Evolutionary conservation across 2,329 filamentous ascomycete species (phyloP), one percentile per base, ranked within the genome.

Genomic region (Curvularia sp.): DNA sequence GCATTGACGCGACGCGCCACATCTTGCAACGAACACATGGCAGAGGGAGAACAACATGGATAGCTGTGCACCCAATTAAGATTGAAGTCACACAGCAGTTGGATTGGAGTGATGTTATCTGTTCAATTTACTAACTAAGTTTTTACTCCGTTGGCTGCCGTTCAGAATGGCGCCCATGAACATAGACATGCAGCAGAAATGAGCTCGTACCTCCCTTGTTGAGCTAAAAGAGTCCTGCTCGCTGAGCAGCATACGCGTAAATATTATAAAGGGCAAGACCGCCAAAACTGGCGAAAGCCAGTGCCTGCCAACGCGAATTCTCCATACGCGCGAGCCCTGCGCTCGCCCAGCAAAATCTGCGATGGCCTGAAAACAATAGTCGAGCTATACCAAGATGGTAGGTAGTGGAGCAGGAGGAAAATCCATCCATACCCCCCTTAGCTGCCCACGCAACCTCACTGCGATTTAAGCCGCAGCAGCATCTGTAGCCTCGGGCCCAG

Each of bases 1-100:
- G 63, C 53, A 58, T 59, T 42, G 49, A 61, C 58, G 58, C 61
- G 56, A 65, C 63, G 62, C 62, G 64, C 62, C 62, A 64, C 60
- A 30, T 30, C 26, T 26, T 47, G 55, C 58, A 44, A 55, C 58
- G 22, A n/a, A 44, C 5, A 28, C 41, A 53, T 42, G 20, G 12
- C 9, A 35, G 22, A 39, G 31, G 20, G 30, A 28, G 7, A 12
- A 38, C 31, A 48, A 43, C 18, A 35, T 20, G 20, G 20, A 7
- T 10, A 20, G 18, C n/a, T 8, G 20, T 18, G 13, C 18, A 33
- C 18, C 20, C 5, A 30, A 30, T 18, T 15, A 39, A 9, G 15
- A 15, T 22, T 0, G 15, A 28, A n/a, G 28, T 20, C 15, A 22
- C 26, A 15, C 10, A 22, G n/a, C 24, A 20, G 8, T 7, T 46